Evolutionary conservation across 441 rosid species (phyloP).

Genomic region (Populus hybrid): DNA sequence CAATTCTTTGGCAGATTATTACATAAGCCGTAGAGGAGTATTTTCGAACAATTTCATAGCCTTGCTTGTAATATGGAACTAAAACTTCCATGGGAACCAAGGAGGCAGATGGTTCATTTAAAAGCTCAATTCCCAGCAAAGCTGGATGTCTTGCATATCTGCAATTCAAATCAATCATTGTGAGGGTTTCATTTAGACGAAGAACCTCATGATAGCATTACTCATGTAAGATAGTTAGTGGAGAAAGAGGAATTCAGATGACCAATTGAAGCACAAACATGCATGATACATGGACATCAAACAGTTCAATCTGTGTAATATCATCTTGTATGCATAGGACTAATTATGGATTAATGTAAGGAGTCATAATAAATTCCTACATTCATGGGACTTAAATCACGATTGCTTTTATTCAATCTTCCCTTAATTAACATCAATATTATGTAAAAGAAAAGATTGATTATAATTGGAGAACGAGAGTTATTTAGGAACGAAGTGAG

Average conservation of each 20-base stretch:
- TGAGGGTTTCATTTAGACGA: neutral
- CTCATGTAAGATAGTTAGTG: neutral
- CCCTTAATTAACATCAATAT: neutral
- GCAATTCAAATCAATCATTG: conserved; percentile 13
- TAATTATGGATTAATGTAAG: neutral
- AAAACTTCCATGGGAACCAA: conserved; percentile 52
- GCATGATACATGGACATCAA: neutral
- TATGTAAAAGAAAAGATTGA: neutral
- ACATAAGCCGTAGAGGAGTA: conserved; percentile 54
- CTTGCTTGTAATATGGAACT: conserved; percentile 55
- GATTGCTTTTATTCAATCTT: neutral
- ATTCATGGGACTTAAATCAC: neutral
- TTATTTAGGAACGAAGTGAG: neutral
- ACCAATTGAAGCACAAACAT: neutral
- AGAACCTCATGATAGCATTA: neutral
- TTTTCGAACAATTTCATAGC: conserved; percentile 55
- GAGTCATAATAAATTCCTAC: neutral
- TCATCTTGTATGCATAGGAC: neutral
- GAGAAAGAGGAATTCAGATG: neutral
- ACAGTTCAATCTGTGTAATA: neutral
- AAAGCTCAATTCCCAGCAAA: conserved; percentile 65
- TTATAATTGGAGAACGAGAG: neutral
- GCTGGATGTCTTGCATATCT: conserved; percentile 63
- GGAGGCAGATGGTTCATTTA: conserved; percentile 64
- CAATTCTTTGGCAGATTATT: conserved; percentile 70